These are phyloP conservation scores for Salix udensis DNA, from an alignment of 345 rosid species.

Conservation along the genomic window DNA sequence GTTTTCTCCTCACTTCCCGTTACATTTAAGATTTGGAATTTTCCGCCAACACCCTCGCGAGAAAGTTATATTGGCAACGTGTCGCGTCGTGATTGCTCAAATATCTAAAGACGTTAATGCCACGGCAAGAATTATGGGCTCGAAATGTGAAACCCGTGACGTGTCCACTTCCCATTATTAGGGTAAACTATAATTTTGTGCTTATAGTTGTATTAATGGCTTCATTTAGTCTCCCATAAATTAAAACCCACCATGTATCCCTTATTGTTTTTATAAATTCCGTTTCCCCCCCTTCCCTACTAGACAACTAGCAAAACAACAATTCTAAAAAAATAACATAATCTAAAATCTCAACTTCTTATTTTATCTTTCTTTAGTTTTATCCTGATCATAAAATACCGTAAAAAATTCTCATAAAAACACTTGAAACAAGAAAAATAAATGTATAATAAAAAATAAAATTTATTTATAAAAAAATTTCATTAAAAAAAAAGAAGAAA, in stretches of 20 bases:
- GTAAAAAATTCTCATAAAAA: too few species aligned
- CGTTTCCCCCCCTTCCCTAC: too few species aligned
- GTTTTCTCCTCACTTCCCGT: constrained; percentile 30
- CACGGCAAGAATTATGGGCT: constrained; percentile 47
- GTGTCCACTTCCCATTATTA: constrained; percentile 21
- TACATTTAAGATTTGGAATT: constrained; percentile 18
- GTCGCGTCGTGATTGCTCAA: constrained; percentile 12
- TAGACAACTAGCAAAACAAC: too few species aligned
- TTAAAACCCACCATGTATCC: background rate
- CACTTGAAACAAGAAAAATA: too few species aligned
- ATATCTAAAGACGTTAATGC: constrained; percentile 39
- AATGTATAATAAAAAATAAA: too few species aligned
- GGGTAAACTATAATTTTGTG: background rate
- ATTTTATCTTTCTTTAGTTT: too few species aligned
- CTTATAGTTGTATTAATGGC: background rate
- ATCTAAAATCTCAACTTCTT: too few species aligned
- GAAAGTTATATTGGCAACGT: constrained; percentile 29
- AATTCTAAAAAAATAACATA: too few species aligned
- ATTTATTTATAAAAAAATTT: too few species aligned
- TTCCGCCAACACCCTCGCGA: background rate
- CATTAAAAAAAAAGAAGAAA: too few species aligned
- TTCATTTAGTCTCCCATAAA: background rate
- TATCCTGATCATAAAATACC: too few species aligned
- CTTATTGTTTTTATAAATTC: too few species aligned
- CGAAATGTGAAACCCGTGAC: background rate